Evolutionary conservation across 345 rosid genomes (phyloP).

Genomic region (Murraya koenigii): DNA sequence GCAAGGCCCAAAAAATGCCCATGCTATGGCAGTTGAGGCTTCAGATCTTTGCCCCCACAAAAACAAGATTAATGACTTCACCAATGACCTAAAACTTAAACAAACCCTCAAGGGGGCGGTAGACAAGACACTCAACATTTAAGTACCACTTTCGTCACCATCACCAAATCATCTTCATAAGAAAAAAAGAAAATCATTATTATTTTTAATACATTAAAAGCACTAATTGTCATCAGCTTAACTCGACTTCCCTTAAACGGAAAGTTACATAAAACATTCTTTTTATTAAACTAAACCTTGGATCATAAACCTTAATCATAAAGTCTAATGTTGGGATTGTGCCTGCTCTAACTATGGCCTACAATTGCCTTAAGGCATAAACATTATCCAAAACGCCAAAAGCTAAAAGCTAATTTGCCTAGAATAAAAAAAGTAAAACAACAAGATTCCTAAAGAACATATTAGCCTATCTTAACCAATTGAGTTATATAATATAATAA

Average conservation of each 20-base stretch:
- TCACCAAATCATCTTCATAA: background rate
- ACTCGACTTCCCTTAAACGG: slow-evolving; percentile 33
- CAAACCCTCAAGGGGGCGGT: slow-evolving; percentile 14
- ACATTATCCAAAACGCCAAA: background rate
- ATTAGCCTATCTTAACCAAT: background rate
- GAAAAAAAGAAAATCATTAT: background rate
- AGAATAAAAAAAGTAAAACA: slow-evolving; percentile 7
- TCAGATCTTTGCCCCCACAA: slow-evolving; percentile 5
- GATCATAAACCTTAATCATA: background rate
- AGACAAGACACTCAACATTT: slow-evolving; percentile 19
- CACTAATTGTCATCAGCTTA: background rate
- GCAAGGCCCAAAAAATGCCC: background rate
- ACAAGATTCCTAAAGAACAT: background rate
- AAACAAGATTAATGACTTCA: slow-evolving; percentile 37
- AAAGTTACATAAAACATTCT: slow-evolving; percentile 20
- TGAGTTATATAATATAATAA: background rate
- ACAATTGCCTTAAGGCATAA: background rate
- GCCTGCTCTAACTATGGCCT: background rate
- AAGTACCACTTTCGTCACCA: slow-evolving; percentile 11
- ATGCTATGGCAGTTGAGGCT: slow-evolving; percentile 13
- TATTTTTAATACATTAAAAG: background rate
- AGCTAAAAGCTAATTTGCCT: background rate
- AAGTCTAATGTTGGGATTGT: background rate
- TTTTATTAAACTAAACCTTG: background rate
- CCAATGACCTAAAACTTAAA: slow-evolving; percentile 28